A percentile compares a stretch with the other conserved stretches of the same genome.
phyloP scores from a whole-genome alignment of 768 basidiomycete species.

The Cystofilobasidium ferigula region DNA sequence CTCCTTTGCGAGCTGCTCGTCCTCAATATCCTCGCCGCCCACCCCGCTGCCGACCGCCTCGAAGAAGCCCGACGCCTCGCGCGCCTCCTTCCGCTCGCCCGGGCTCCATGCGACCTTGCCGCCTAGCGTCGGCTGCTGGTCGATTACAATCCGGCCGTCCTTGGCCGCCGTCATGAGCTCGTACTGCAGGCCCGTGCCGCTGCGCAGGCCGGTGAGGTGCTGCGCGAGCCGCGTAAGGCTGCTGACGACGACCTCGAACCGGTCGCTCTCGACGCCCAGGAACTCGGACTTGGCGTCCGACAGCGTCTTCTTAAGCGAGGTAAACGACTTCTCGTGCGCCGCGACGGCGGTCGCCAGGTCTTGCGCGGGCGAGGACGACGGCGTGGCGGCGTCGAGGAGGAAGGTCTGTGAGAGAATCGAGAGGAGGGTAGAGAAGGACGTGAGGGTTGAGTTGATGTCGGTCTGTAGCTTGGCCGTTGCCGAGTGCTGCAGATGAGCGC shows the following conservation, averaged over 20 bases:
- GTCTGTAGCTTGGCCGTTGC: conserved; percentile 71
- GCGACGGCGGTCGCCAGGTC: conserved; percentile 69
- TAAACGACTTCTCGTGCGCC: conserved; percentile 79
- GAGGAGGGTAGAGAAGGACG: conserved; percentile 78
- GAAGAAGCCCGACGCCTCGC: background rate
- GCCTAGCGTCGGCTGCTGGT: background rate
- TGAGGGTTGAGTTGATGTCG: conserved; percentile 73
- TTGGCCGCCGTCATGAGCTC: conserved; percentile 57
- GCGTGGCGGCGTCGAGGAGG: conserved; percentile 46
- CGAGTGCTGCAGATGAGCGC: conserved; percentile 42
- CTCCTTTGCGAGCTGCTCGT: conserved; percentile 30
- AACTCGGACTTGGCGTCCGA: conserved; percentile 75
- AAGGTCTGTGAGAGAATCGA: conserved; percentile 73
- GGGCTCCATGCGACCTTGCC: background rate
- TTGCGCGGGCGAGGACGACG: conserved; percentile 48
- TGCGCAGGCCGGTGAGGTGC: conserved; percentile 78
- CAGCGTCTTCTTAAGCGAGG: conserved; percentile 71
- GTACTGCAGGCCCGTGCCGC: conserved; percentile 71
- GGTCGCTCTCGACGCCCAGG: conserved; percentile 43
- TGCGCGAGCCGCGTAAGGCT: conserved; percentile 83
- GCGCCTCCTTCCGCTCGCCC: background rate
- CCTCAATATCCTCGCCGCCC: conserved; percentile 32
- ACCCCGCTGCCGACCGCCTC: background rate
- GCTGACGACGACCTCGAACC: conserved; percentile 77
- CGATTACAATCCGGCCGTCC: conserved; percentile 24